phyloP scores from a whole-genome alignment of 2,329 filamentous ascomycete species.

The Colletotrichum sp. region DNA sequence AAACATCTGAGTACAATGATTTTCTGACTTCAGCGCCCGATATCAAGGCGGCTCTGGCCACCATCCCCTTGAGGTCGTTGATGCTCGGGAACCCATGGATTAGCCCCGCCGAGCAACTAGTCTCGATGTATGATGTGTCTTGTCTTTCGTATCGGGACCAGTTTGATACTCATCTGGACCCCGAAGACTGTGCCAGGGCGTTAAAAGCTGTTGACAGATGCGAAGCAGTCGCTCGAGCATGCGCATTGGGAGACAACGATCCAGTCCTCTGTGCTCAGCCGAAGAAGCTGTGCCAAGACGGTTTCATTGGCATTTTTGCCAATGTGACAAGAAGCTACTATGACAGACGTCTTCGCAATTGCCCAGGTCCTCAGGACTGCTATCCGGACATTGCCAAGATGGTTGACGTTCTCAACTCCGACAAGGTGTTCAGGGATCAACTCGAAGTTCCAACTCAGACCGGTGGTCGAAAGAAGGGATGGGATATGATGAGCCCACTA shows the following conservation, averaged over 20 bases:
- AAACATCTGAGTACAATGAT: not conserved
- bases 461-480: not conserved
- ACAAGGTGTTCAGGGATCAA: not conserved
- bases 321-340: not conserved
- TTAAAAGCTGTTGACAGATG: not conserved
- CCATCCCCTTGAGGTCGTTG: not conserved
- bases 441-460: not conserved
- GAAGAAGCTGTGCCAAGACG: not conserved
- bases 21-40: not conserved
- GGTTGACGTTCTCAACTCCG: not conserved
- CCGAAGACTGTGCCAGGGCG: not conserved
- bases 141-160: not conserved
- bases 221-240: not conserved
- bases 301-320: not conserved
- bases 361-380: not conserved
- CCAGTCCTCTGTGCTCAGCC: not conserved
- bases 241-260: not conserved
- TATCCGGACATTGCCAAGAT: not conserved
- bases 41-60: not conserved
- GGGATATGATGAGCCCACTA: not conserved
- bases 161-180: not conserved
- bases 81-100: conserved; percentile 1
- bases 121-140: conserved; percentile 2
- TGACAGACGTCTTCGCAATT: not conserved
- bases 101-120: not conserved